Base-by-base conservation (phyloP, 2,329 filamentous ascomycete species). In the Colletotrichum siamense region DNA sequence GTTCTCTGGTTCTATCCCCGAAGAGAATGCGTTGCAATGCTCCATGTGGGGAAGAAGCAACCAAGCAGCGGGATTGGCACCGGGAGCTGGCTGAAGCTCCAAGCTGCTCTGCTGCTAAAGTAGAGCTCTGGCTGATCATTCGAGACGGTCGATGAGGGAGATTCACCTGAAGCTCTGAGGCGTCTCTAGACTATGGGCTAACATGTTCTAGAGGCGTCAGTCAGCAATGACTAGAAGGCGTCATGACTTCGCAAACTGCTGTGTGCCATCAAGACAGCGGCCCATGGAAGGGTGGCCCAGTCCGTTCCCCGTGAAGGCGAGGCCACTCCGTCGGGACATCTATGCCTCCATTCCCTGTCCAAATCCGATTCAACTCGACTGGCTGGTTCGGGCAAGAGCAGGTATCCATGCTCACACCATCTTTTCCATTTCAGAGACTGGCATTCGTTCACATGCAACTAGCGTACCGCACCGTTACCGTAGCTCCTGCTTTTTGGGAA, bases 391-490 rank as follows among this genome's bases (percentile, higher is more conserved):
- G 55, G 55, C 22, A 26, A 69, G 36, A 30, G 24, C 32, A 34
- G 28, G 34, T 28, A 49, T 59, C 62, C 36, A 49, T 26, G 30
- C 39, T 22, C 63, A 66, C 63, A 66, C 63, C 63, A 66, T 39
- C 26, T 66, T 34, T 28, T 28, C 63, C 63, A 22, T 34, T 24
- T 28, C 30, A 44, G n/a, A 28, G 62, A 64, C 24, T 64, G 68
- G 36, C 57, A 49, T 49, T 70, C 64, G 57, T 76, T 76, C 73
- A 76, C 73, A 73, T 76, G 74, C 64, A 16, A 73, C 59, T 52
- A 59, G 34, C 67, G 28, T 69, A 24, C 55, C 30, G n/a, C 69
- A 52, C 30, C 73, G 68, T 71, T 69, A 49, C 69, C 39, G 39
- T 59, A 75, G 69, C 69, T 72, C 30, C 57, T 52, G 44, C 34